Conservation (phyloP, 768 basidiomycete genomes). For the Russula vinacea region DNA sequence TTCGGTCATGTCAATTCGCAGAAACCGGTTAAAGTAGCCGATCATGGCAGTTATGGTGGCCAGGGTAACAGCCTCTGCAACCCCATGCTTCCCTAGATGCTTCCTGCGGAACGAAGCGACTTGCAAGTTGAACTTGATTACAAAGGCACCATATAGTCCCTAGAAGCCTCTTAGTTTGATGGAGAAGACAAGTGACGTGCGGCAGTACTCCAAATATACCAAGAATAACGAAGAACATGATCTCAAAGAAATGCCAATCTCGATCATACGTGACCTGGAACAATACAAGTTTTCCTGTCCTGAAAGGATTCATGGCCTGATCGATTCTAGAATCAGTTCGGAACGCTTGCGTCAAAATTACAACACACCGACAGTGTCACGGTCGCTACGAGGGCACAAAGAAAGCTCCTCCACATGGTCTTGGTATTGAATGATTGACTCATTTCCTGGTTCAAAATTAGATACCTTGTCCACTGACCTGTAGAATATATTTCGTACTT, state of each 20-base stretch:
- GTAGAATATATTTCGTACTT: constrained; percentile 49
- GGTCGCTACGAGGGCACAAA: constrained; percentile 95
- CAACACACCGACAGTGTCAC: constrained; percentile 85
- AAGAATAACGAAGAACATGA: constrained; percentile 92
- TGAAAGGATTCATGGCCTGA: constrained; percentile 96
- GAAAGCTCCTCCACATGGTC: constrained; percentile 98
- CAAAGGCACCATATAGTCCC: constrained; percentile 96
- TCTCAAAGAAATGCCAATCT: constrained; percentile 99
- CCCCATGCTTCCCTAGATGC: constrained; percentile 75
- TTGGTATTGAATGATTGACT: constrained; percentile 94
- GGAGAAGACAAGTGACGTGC: not conserved
- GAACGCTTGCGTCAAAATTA: constrained; percentile 3
- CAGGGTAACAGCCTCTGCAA: constrained; percentile 84
- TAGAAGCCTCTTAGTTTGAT: constrained; percentile 35
- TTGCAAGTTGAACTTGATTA: constrained; percentile 95
- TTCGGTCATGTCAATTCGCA: constrained; percentile 97
- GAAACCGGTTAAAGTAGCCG: constrained; percentile 90
- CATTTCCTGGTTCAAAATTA: constrained; percentile 77
- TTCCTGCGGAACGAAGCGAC: constrained; percentile 93
- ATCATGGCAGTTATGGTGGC: constrained; percentile 88
- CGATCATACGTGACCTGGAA: constrained; percentile 98
- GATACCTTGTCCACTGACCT: not conserved
- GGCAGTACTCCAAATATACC: constrained; percentile 84
- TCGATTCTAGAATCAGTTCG: constrained; percentile 1
- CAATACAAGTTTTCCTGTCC: constrained; percentile 94